These are phyloP conservation scores for Lepiota venenata DNA, from an alignment of 768 basidiomycete species.

Conservation along the genomic window DNA sequence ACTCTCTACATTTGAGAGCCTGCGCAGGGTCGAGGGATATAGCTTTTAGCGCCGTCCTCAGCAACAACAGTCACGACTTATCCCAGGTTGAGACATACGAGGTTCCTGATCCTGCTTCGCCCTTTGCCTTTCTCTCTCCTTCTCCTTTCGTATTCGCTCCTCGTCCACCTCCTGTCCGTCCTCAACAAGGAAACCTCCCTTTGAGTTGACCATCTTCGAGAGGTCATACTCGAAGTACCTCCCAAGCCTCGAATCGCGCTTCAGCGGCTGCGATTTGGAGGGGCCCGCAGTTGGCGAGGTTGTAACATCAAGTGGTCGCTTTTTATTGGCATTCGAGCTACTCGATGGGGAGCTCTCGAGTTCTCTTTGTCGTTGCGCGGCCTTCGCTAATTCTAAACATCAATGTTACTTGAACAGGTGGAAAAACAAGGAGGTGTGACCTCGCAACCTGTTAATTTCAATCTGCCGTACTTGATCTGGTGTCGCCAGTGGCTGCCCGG, in stretches of 20 bases:
- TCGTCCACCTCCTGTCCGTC: constrained; percentile 83
- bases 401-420: not conserved
- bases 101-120: constrained; percentile 74
- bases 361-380: constrained; percentile 65
- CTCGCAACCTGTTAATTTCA: constrained; percentile 78
- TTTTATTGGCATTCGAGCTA: constrained; percentile 61
- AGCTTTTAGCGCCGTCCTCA: constrained; percentile 41
- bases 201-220: constrained; percentile 94
- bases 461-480: constrained; percentile 70
- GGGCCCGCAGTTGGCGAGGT: constrained; percentile 62
- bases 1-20: constrained; percentile 87
- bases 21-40: constrained; percentile 68
- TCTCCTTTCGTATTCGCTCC: constrained; percentile 70
- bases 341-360: constrained; percentile 45
- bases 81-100: constrained; percentile 39
- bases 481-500: constrained; percentile 35
- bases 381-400: constrained; percentile 54
- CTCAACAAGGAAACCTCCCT: constrained; percentile 93
- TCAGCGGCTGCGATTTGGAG: constrained; percentile 44
- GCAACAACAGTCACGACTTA: not conserved
- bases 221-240: constrained; percentile 97
- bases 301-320: constrained; percentile 63
- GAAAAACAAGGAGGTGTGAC: constrained; percentile 27
- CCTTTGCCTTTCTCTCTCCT: constrained; percentile 76
- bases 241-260: constrained; percentile 76